Conservation (phyloP, 2,329 filamentous ascomycete genomes). For the Trichophyton mentagrophytes region DNA sequence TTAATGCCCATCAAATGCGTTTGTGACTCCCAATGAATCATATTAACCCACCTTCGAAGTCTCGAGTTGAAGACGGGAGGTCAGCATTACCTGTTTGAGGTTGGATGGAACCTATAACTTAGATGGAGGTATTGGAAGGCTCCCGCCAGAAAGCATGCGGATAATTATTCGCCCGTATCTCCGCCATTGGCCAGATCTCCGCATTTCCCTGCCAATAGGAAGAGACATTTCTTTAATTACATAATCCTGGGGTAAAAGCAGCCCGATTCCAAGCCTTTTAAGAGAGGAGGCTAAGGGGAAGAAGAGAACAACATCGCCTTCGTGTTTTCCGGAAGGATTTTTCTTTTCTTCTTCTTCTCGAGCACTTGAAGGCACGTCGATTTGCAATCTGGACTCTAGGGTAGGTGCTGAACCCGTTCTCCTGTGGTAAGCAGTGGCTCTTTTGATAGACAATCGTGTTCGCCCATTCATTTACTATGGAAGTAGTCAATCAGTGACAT, state of each 20-base stretch:
- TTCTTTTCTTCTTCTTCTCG: neutral
- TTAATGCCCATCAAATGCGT: neutral
- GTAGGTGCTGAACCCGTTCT: neutral
- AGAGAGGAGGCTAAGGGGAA: neutral
- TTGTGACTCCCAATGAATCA: neutral
- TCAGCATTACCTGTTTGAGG: neutral
- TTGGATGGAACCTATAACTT: too few species aligned
- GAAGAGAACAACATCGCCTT: slow-evolving; percentile 3
- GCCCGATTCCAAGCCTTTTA: neutral
- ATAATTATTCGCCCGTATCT: neutral
- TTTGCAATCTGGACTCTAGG: neutral
- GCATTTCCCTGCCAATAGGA: neutral
- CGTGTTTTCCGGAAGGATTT: neutral
- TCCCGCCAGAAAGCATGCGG: neutral
- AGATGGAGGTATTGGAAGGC: too few species aligned
- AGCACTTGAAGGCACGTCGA: neutral
- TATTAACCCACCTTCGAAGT: neutral
- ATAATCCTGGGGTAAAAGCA: neutral
- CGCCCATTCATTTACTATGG: neutral
- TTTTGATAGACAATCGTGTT: neutral
- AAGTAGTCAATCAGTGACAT: neutral
- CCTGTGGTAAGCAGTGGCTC: neutral
- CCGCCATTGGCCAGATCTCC: neutral
- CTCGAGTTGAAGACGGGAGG: neutral
- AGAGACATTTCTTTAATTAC: neutral